phyloP scores from a whole-genome alignment of 768 basidiomycete species.

The Baorangia bicolor region DNA sequence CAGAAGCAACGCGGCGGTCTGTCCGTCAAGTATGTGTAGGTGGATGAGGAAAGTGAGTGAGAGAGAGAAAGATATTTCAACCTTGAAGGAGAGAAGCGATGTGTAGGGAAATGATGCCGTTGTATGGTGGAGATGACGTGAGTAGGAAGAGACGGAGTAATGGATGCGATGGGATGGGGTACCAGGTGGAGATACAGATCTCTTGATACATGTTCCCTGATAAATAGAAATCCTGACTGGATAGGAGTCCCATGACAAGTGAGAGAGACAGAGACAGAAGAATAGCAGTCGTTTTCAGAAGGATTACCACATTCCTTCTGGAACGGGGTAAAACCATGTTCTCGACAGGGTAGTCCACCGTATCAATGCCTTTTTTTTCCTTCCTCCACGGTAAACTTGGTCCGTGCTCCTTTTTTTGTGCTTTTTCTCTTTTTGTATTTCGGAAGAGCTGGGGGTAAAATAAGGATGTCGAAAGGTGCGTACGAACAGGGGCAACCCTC shows the following conservation, averaged over 20 bases:
- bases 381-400: constrained; percentile 8
- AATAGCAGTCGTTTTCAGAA: constrained; percentile 19
- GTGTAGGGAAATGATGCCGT: constrained; percentile 30
- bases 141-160: constrained; percentile 19
- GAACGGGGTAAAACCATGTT: constrained; percentile 20
- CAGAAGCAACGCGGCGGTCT: constrained; percentile 16
- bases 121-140: constrained; percentile 27
- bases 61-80: constrained; percentile 14
- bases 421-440: constrained; percentile 2
- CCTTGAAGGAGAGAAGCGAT: constrained; percentile 18
- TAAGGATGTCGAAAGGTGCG: constrained; percentile 4
- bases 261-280: constrained; percentile 18
- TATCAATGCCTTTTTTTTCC: constrained; percentile 2
- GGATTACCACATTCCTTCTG: constrained; percentile 20
- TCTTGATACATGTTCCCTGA: constrained; percentile 32
- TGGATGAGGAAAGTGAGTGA: constrained; percentile 12
- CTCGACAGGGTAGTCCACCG: constrained; percentile 21
- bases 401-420: not conserved
- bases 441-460: constrained; percentile 9
- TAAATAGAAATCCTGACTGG: constrained; percentile 36
- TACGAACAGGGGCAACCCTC: constrained; percentile 21
- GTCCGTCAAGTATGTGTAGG: constrained; percentile 23
- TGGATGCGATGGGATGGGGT: constrained; percentile 27
- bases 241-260: constrained; percentile 28
- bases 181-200: constrained; percentile 24